Conservation (phyloP, 2,329 filamentous ascomycete species). For the Pseudocercospora musae region DNA sequence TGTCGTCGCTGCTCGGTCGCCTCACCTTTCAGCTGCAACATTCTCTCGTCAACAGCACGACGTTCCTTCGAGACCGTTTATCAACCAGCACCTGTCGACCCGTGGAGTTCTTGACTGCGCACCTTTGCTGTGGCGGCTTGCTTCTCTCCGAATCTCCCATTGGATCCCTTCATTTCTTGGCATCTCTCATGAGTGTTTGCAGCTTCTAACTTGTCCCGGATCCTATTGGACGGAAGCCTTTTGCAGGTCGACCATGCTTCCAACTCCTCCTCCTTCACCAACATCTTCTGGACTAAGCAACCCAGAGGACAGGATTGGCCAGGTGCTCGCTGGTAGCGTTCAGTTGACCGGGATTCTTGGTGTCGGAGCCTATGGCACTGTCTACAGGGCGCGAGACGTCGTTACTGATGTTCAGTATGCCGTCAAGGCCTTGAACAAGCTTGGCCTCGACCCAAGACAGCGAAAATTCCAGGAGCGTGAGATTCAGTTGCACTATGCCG, state of each 20-base stretch:
- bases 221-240: slow-evolving; percentile 3
- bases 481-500: slow-evolving; percentile 85
- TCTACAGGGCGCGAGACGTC: slow-evolving; percentile 85
- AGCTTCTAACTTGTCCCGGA: slow-evolving; percentile 14
- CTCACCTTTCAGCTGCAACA: slow-evolving; percentile 16
- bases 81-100: neutral
- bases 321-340: slow-evolving; percentile 75
- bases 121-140: neutral
- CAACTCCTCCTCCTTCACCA: slow-evolving; percentile 51
- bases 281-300: slow-evolving; percentile 37
- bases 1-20: slow-evolving; percentile 12
- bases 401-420: slow-evolving; percentile 80
- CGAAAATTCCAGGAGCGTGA: slow-evolving; percentile 88
- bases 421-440: slow-evolving; percentile 94
- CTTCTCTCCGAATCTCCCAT: slow-evolving; percentile 10
- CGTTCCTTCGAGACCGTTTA: slow-evolving; percentile 1
- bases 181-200: slow-evolving; percentile 21
- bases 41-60: slow-evolving; percentile 5
- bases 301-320: slow-evolving; percentile 83
- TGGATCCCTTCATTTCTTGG: slow-evolving; percentile 5
- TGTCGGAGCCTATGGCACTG: slow-evolving; percentile 92
- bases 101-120: neutral
- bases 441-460: slow-evolving; percentile 84
- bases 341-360: slow-evolving; percentile 83
- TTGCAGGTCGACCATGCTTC: slow-evolving; percentile 42